These are phyloP conservation scores for Cladophialophora bantiana DNA, from an alignment of 2,329 filamentous ascomycete species.

Conservation along the genomic window DNA sequence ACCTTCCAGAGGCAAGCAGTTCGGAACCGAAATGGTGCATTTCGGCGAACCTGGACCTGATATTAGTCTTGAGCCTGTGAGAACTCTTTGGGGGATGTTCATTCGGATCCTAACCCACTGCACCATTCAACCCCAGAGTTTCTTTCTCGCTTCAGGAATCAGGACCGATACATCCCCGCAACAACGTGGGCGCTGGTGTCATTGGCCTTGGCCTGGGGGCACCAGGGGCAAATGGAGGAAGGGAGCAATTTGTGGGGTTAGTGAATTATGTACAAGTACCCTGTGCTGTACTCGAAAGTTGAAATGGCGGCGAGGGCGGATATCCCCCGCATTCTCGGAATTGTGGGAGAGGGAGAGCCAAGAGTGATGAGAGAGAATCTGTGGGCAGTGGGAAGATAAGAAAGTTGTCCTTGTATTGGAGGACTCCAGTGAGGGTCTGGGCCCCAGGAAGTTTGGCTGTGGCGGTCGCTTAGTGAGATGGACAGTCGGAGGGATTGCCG, in stretches of 20 bases:
- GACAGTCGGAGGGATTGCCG: neutral
- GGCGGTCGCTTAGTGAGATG: neutral
- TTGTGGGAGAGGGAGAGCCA: neutral
- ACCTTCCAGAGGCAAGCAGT: neutral
- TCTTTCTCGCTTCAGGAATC: neutral
- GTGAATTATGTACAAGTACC: neutral
- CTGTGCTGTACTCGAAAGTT: too few relatives aligned
- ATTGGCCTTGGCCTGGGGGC: neutral
- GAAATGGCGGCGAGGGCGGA: neutral
- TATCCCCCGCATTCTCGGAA: slow-evolving; percentile 2
- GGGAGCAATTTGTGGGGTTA: slow-evolving; percentile 4
- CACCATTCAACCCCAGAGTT: neutral
- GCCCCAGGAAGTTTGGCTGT: neutral
- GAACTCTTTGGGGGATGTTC: neutral
- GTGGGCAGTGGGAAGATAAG: neutral
- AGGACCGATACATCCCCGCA: slow-evolving; percentile 13
- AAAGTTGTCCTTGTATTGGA: neutral
- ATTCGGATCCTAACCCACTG: neutral
- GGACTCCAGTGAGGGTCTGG: neutral
- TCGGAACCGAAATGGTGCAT: neutral
- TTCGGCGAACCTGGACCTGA: neutral
- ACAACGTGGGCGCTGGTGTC: neutral
- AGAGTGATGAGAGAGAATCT: neutral
- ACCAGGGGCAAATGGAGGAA: neutral
- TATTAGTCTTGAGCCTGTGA: neutral